Percentiles rank a stretch among this genome's conserved stretches.
Evolutionary conservation across 2,329 filamentous ascomycete genomes (phyloP).

Genomic region (Fusarium brachygibbosum): DNA sequence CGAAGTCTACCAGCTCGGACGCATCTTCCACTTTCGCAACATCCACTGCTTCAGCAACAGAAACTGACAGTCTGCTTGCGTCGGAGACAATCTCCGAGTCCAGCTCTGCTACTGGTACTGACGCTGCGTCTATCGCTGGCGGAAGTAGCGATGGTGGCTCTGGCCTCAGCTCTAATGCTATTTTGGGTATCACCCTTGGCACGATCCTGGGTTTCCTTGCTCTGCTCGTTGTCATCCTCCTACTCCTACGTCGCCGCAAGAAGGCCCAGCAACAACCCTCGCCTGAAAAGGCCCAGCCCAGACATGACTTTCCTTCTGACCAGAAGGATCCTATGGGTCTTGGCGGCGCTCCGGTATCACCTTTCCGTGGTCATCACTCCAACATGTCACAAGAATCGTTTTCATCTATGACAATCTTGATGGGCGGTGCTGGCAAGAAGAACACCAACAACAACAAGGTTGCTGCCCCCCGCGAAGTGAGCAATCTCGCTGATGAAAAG

Average conservation of each 20-base stretch:
- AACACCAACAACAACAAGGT: constrained; percentile 49
- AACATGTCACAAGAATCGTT: constrained; percentile 69
- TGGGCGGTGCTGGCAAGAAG: constrained; percentile 69
- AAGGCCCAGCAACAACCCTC: constrained; percentile 55
- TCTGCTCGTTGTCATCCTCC: constrained; percentile 78
- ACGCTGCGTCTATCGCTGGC: constrained; percentile 47
- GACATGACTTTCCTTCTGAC: constrained; percentile 60
- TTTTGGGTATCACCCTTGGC: constrained; percentile 86
- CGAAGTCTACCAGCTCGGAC: constrained; percentile 44
- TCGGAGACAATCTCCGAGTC: constrained; percentile 48
- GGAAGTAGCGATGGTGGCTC: constrained; percentile 49
- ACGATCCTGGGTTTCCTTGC: constrained; percentile 81
- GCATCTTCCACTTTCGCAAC: constrained; percentile 47
- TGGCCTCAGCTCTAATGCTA: constrained; percentile 62
- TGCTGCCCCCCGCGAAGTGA: constrained; percentile 64
- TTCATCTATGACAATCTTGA: constrained; percentile 74
- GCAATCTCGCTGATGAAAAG: constrained; percentile 70
- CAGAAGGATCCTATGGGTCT: constrained; percentile 70
- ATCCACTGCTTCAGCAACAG: constrained; percentile 39
- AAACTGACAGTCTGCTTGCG: constrained; percentile 37
- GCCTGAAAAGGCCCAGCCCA: constrained; percentile 60
- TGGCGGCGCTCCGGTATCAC: constrained; percentile 58
- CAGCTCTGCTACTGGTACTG: constrained; percentile 45
- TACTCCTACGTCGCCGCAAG: constrained; percentile 67
- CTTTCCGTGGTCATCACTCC: constrained; percentile 65